A percentile compares a stretch with the other conserved stretches of the same genome.
Conservation (phyloP, 1,139 yeast species). For the Candida sp. region DNA sequence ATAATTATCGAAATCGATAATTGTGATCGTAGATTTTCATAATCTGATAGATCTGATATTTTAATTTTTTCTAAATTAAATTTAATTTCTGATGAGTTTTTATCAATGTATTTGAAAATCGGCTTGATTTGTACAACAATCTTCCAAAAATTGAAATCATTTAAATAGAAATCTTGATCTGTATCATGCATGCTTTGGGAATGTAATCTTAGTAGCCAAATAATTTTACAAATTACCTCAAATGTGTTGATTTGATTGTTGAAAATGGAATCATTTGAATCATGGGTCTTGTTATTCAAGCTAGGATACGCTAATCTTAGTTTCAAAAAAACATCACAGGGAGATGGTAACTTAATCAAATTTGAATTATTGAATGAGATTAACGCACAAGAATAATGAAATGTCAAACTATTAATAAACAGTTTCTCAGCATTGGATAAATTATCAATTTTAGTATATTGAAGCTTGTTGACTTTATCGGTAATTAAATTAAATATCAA, state of each 20-base stretch:
- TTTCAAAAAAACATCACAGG: conserved; percentile 6
- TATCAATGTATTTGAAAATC: conserved; percentile 5
- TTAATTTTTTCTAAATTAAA: conserved; percentile 3
- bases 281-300: background rate
- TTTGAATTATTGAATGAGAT: conserved; percentile 6
- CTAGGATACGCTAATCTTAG: conserved; percentile 5
- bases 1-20: conserved; percentile 8
- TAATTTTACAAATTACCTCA: conserved; percentile 6
- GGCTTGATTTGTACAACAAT: conserved; percentile 3
- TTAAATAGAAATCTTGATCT: conserved; percentile 3
- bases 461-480: conserved; percentile 1
- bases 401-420: conserved; percentile 7
- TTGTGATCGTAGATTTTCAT: conserved; percentile 6
- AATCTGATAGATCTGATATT: conserved; percentile 1
- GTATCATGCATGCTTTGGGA: conserved; percentile 3
- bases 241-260: conserved; percentile 7
- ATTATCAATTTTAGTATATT: background rate
- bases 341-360: conserved; percentile 7
- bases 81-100: background rate
- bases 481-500: conserved; percentile 7
- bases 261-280: conserved; percentile 8
- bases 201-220: conserved; percentile 7
- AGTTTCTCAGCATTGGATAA: conserved; percentile 5
- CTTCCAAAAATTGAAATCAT: conserved; percentile 6
- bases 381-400: conserved; percentile 6